Percentiles rank a stretch among this genome's conserved stretches.
Evolutionary conservation across 257 asterid species (phyloP).

Genomic region (Jasminum sambac): DNA sequence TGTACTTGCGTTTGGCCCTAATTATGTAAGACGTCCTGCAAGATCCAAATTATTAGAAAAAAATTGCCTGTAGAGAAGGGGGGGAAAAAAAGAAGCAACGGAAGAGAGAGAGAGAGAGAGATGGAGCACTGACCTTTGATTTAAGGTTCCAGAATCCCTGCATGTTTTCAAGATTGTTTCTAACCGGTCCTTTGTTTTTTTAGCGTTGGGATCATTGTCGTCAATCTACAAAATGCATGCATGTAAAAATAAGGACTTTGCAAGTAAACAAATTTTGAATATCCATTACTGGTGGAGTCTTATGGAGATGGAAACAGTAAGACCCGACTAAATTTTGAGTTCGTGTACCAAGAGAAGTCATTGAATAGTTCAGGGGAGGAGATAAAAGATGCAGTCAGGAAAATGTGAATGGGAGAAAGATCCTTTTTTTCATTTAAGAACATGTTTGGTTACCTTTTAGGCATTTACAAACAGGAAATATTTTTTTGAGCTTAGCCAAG

Average conservation of each 20-base stretch:
- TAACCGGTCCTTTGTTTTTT: background rate
- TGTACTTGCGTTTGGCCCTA: conserved; percentile 47
- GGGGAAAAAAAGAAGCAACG: background rate
- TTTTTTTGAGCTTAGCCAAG: background rate
- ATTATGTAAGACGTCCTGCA: conserved; percentile 73
- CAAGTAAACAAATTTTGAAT: background rate
- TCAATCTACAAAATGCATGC: background rate
- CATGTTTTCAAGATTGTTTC: background rate
- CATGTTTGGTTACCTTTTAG: background rate
- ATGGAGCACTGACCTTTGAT: conserved; percentile 32
- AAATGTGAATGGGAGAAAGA: background rate
- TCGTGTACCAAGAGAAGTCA: background rate
- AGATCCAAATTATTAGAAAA: conserved; percentile 23
- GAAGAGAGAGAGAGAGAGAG: too few species aligned
- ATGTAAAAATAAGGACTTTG: background rate
- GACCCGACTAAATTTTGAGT: background rate
- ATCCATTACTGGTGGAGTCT: background rate
- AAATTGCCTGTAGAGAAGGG: background rate
- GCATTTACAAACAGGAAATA: too few species aligned
- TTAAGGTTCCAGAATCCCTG: conserved; percentile 24
- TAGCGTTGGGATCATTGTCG: background rate
- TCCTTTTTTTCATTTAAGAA: background rate
- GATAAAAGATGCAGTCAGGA: background rate
- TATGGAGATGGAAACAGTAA: background rate
- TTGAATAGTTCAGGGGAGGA: background rate